Percentiles rank a stretch among this genome's conserved stretches.
These are phyloP conservation scores for Elongisporangium prolatum DNA, from an alignment of 352 stramenopile species.

Conservation along the genomic window DNA sequence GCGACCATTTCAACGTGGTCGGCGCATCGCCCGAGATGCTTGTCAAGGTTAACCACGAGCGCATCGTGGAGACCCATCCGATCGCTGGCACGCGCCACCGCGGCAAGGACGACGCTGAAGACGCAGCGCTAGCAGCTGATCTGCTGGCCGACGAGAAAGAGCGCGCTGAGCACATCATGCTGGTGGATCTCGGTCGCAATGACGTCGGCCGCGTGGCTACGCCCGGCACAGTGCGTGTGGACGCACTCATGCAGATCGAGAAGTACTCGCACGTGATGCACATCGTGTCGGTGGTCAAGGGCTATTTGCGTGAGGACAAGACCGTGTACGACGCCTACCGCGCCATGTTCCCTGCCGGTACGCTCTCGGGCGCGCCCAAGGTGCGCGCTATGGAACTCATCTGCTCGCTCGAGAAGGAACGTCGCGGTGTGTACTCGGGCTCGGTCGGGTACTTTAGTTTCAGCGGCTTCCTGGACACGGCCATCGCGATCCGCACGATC, in stretches of 20 bases:
- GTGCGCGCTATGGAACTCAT: conserved; percentile 90
- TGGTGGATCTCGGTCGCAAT: conserved; percentile 89
- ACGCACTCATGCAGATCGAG: conserved; percentile 88
- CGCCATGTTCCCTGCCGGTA: conserved; percentile 85
- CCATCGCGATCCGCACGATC: conserved; percentile 87
- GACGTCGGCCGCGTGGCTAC: conserved; percentile 84
- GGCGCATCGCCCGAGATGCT: conserved; percentile 88
- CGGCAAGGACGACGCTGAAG: conserved; percentile 80
- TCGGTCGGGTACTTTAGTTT: conserved; percentile 89
- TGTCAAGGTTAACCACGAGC: conserved; percentile 82
- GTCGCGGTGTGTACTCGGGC: conserved; percentile 79
- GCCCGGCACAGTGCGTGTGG: conserved; percentile 75
- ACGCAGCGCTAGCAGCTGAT: conserved; percentile 72
- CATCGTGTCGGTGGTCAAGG: conserved; percentile 88
- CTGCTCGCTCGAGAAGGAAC: conserved; percentile 76
- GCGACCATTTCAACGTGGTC: conserved; percentile 83
- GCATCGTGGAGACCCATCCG: conserved; percentile 84
- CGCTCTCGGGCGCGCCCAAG: conserved; percentile 85
- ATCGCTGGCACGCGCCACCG: conserved; percentile 87
- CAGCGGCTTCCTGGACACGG: conserved; percentile 81
- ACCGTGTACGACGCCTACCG: conserved; percentile 88
- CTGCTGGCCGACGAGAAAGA: conserved; percentile 87
- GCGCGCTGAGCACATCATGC: conserved; percentile 90
- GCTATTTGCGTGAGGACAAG: conserved; percentile 67
- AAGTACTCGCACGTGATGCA: conserved; percentile 93